phyloP scores from a whole-genome alignment of 2,329 filamentous ascomycete species.

The Penicillium fuscoglaucum region DNA sequence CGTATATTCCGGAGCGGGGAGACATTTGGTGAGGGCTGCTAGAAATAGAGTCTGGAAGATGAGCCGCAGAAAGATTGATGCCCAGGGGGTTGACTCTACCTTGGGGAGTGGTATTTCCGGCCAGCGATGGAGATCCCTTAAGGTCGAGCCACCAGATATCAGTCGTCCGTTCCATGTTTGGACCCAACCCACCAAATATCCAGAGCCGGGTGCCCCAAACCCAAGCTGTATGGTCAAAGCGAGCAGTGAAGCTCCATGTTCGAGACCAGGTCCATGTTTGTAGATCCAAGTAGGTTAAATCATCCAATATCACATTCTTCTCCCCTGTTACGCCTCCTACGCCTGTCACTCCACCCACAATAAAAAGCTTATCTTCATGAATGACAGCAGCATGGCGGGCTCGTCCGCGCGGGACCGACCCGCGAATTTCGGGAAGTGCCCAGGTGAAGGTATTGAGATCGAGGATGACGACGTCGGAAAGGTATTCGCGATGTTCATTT shows the following conservation, averaged over 20 bases:
- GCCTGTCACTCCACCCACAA: conserved; percentile 92
- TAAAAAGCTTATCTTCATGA: conserved; percentile 94
- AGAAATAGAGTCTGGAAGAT: conserved; percentile 40
- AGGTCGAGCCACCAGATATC: conserved; percentile 98
- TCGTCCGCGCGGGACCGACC: conserved; percentile 81
- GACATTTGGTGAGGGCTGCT: conserved; percentile 36
- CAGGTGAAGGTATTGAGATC: conserved; percentile 92
- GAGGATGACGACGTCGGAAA: conserved; percentile 94
- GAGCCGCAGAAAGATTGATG: conserved; percentile 36
- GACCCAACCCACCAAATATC: conserved; percentile 93
- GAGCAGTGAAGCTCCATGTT: conserved; percentile 89
- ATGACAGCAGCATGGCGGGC: conserved; percentile 92
- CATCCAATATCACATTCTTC: conserved; percentile 88
- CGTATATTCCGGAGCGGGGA: conserved; percentile 57
- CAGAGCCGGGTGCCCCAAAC: conserved; percentile 90
- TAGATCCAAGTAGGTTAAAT: conserved; percentile 93
- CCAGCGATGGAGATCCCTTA: conserved; percentile 80
- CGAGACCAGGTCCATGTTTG: conserved; percentile 98
- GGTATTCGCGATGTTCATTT: conserved; percentile 93
- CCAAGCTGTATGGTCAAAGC: conserved; percentile 94
- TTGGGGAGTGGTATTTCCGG: conserved; percentile 64
- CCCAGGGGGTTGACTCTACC: conserved; percentile 50
- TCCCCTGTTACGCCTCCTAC: conserved; percentile 93
- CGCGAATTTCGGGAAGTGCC: conserved; percentile 86
- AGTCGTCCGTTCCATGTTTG: conserved; percentile 94